Conservation (phyloP, 106 monocot species). For the Dendrobium nobile region DNA sequence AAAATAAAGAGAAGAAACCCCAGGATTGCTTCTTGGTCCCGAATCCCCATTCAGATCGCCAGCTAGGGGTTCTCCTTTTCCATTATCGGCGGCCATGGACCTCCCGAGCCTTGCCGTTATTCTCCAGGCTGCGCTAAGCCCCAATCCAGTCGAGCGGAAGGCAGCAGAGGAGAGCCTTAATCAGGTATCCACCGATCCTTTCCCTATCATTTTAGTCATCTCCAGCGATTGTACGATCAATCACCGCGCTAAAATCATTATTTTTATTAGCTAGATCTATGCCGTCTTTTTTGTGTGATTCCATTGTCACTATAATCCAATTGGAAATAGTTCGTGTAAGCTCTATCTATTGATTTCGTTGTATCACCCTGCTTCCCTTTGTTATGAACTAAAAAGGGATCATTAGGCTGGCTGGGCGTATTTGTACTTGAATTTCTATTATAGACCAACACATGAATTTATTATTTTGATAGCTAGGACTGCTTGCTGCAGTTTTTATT, state of each 20-base stretch:
- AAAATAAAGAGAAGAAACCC: constrained; percentile 1
- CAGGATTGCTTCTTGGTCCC: background rate
- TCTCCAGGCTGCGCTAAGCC: constrained; percentile 85
- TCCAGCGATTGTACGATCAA: background rate
- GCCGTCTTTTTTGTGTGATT: background rate
- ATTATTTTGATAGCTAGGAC: background rate
- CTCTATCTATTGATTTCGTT: background rate
- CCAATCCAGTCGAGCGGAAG: constrained; percentile 74
- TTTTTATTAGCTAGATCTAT: background rate
- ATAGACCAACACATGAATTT: background rate
- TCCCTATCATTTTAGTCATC: background rate
- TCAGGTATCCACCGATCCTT: constrained; percentile 40
- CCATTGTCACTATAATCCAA: background rate
- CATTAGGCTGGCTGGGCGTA: background rate
- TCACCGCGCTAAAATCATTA: background rate
- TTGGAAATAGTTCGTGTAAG: background rate
- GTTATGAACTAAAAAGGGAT: background rate
- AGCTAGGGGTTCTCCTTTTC: background rate
- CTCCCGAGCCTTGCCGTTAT: constrained; percentile 57
- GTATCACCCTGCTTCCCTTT: background rate
- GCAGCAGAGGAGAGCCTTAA: constrained; percentile 88
- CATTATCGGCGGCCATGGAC: constrained; percentile 51
- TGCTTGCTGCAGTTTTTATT: background rate
- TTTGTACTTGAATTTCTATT: background rate
- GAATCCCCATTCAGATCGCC: background rate